These are phyloP conservation scores for Dimocarpus longan DNA, from an alignment of 345 rosid genomes.

Conservation along the genomic window DNA sequence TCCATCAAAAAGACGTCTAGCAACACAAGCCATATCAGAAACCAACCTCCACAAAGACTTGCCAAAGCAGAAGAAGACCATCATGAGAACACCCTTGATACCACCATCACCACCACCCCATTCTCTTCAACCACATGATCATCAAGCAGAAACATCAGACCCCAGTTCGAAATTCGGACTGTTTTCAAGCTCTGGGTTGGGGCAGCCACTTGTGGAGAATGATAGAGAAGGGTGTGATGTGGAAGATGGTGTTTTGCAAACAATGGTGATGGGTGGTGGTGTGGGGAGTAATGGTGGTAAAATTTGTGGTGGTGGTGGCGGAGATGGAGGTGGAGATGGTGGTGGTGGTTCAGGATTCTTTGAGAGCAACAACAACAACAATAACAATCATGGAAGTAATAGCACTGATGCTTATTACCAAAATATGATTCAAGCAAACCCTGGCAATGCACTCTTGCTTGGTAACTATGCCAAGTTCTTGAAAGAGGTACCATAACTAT, in stretches of 20 bases:
- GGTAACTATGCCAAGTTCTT: constrained; percentile 72
- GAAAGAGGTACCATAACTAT: constrained; percentile 49
- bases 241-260: constrained; percentile 24
- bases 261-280: constrained; percentile 37
- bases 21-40: constrained; percentile 30
- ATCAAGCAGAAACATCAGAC: constrained; percentile 16
- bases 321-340: constrained; percentile 30
- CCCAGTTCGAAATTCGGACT: constrained; percentile 23
- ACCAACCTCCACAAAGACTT: constrained; percentile 32
- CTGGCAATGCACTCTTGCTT: constrained; percentile 56
- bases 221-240: constrained; percentile 25
- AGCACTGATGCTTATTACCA: constrained; percentile 58
- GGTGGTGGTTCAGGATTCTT: constrained; percentile 30
- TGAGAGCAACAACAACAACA: constrained; percentile 17
- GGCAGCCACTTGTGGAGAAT: constrained; percentile 28
- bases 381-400: constrained; percentile 35
- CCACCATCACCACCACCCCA: constrained; percentile 16
- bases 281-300: constrained; percentile 25
- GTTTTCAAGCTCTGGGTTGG: constrained; percentile 54
- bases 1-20: background rate
- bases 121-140: background rate
- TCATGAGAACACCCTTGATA: constrained; percentile 18
- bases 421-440: constrained; percentile 55
- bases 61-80: constrained; percentile 17
- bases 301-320: constrained; percentile 26